Evolutionary conservation across 83 land plant species (phyloP), one percentile per base, ranked within the genome.

Genomic region (Picea engelmannii): DNA sequence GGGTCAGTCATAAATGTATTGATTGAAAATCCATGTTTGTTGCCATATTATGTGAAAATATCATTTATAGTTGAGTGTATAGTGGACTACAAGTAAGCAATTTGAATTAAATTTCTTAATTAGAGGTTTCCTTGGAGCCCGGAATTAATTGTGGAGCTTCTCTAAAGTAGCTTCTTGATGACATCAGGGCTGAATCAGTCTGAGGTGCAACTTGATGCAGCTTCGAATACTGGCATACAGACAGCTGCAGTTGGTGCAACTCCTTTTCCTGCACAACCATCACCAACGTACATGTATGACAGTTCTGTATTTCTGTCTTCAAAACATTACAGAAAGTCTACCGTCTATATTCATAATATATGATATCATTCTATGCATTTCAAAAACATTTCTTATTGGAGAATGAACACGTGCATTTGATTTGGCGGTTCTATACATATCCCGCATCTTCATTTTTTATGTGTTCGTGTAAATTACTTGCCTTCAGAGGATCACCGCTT

Each of bases 401-500:
- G 24, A 71, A 21, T 20, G 9, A 18, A 42, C 12, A 42, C 21
- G 9, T 47, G 21, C 5, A 73, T 73, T 47, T 73, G 25, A 47
- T 73, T 73, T 47, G 7, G 49, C 20, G 10, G 16, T 73, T 44
- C 21, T 73, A 42, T 23, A 73, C 15, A 47, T 73, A 10, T 42
- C 40, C 44, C 12, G n/a, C 13, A 12, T 31, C 21, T 21, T 20
- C 12, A 17, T 73, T 73, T n/a, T 73, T 13, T 42, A 38, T 73
- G 5, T 73, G 47, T 73, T 42, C 21, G 13, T 73, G 23, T 23
- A n/a, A 44, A 73, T 73, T 10, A 8, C 47, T 73, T 73, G 76
- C 21, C 21, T 73, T 42, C 55, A 73, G 76, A 73, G 76, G 76
- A 23, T 73, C 76, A n/a, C 76, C 76, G 9, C 76, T 73, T 73